phyloP scores from a whole-genome alignment of 2,329 filamentous ascomycete species.

The Phialophora expanda region DNA sequence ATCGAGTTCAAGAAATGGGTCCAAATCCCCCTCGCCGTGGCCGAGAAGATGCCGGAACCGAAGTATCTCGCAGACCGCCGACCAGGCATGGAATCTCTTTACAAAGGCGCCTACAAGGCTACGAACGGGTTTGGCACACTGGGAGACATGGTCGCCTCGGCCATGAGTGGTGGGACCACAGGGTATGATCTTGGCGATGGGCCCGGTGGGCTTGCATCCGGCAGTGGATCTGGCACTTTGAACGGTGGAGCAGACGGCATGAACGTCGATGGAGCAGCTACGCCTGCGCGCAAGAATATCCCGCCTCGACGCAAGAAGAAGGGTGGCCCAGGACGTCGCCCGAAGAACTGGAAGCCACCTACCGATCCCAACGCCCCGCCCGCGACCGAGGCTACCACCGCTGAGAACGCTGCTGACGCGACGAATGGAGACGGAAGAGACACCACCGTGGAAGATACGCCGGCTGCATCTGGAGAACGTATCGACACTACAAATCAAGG shows the following conservation, averaged over 20 bases:
- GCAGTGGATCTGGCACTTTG: conserved; percentile 5
- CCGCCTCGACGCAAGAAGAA: conserved; percentile 39
- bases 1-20: conserved; percentile 65
- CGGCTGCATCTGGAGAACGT: conserved; percentile 12
- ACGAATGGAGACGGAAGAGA: conserved; percentile 11
- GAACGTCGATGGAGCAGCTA: conserved; percentile 18
- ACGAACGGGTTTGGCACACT: conserved; percentile 34
- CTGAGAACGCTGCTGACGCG: neutral
- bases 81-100: conserved; percentile 62
- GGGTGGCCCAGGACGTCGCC: conserved; percentile 10
- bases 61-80: conserved; percentile 68
- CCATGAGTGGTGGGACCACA: conserved; percentile 12
- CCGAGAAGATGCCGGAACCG: conserved; percentile 60
- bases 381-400: neutral
- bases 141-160: conserved; percentile 21
- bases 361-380: conserved; percentile 1
- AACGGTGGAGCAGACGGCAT: conserved; percentile 6
- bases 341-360: conserved; percentile 8
- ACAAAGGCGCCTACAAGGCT: conserved; percentile 42
- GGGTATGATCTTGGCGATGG: conserved; percentile 38
- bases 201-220: conserved; percentile 15
- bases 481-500: conserved; percentile 8
- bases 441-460: conserved; percentile 19
- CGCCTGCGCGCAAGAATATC: conserved; percentile 36
- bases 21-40: conserved; percentile 59